Percentiles rank a stretch among this genome's conserved stretches.
phyloP scores from a whole-genome alignment of 202 grass and related monocot genomes.

The Dendrocalamus latiflorus region DNA sequence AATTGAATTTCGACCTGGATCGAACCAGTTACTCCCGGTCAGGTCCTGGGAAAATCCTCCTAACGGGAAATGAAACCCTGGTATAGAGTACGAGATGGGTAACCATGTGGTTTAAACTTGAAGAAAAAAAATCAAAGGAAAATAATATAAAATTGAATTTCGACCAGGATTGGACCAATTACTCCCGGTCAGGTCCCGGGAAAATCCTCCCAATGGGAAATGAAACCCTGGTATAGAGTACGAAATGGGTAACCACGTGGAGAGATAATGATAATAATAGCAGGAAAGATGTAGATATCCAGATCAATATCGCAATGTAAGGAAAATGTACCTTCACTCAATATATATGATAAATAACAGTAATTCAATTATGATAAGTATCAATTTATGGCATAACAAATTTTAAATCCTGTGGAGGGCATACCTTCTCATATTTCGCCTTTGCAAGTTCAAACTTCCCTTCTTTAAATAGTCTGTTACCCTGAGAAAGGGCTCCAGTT shows the following conservation, averaged over 20 bases:
- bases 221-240: neutral
- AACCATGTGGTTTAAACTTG: neutral
- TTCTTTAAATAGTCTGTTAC: conserved; percentile 98
- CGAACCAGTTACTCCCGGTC: neutral
- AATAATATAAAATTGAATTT: neutral
- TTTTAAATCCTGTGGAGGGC: neutral
- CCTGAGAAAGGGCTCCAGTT: conserved; percentile 43
- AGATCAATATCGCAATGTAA: conserved; percentile 3
- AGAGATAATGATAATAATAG: neutral
- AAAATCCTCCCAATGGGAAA: neutral
- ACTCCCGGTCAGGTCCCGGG: neutral
- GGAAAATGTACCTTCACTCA: neutral
- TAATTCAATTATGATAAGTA: neutral
- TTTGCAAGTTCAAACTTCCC: conserved; percentile 92
- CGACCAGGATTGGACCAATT: neutral
- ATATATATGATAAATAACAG: conserved; percentile 4
- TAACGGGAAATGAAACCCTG: neutral
- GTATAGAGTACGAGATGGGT: neutral
- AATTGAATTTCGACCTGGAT: neutral
- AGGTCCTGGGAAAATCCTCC: neutral
- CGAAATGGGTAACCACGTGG: neutral
- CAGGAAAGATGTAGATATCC: conserved; percentile 12
- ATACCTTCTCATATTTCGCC: conserved; percentile 95
- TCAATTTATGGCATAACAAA: conserved; percentile 14
- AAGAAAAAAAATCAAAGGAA: neutral